Evolutionary conservation across 495 filamentous ascomycete species (phyloP).

Genomic region (Daldinia concentrica): DNA sequence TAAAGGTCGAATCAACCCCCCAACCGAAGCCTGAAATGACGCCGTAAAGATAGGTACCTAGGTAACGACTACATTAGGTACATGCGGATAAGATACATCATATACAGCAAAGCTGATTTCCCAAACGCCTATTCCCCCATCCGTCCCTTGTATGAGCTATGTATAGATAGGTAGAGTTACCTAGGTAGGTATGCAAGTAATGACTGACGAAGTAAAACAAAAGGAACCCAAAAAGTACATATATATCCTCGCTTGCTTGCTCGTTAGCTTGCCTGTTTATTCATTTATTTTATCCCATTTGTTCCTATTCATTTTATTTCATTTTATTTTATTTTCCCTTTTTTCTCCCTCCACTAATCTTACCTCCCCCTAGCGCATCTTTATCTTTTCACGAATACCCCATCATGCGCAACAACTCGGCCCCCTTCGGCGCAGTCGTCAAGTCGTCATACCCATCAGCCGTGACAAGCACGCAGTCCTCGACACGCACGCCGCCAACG

Average conservation of each 20-base stretch:
- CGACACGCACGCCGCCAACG: constrained; percentile 89
- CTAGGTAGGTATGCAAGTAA: neutral
- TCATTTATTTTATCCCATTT: neutral
- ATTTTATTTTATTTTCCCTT: too few species aligned
- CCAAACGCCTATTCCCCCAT: neutral
- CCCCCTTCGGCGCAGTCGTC: constrained; percentile 82
- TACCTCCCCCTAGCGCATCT: too few species aligned
- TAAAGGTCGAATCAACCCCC: neutral
- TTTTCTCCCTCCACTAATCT: too few species aligned
- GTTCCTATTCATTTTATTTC: neutral
- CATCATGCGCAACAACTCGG: constrained; percentile 57
- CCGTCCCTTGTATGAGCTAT: neutral
- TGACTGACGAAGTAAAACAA: neutral
- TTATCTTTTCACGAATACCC: constrained; percentile 30
- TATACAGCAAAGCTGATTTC: neutral
- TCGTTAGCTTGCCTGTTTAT: neutral
- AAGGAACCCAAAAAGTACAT: neutral
- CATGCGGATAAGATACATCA: neutral
- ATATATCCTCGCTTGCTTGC: neutral
- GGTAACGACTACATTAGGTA: neutral
- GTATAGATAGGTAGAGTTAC: neutral
- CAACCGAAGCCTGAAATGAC: neutral
- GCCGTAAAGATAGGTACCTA: too few species aligned
- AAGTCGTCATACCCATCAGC: constrained; percentile 80
- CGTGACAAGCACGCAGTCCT: constrained; percentile 90